Conservation (phyloP, 2,329 filamentous ascomycete genomes). For the Claviceps pazoutovae region DNA sequence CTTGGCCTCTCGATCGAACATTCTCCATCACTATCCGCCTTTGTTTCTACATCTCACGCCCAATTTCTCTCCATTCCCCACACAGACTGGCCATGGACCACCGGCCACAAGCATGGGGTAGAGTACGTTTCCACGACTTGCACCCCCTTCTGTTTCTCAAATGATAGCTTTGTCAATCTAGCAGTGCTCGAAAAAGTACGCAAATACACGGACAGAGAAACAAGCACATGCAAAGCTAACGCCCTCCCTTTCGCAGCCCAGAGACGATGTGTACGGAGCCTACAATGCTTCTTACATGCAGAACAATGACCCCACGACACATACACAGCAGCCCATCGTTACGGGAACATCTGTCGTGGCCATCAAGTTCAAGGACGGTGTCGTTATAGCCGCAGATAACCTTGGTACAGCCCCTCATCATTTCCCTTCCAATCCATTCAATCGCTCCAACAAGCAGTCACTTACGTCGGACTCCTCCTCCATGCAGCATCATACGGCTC, state of each 20-base stretch:
- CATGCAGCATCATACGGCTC: slow-evolving; percentile 84
- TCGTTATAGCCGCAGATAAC: slow-evolving; percentile 95
- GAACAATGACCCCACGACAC: slow-evolving; percentile 55
- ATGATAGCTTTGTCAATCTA: neutral
- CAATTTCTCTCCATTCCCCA: slow-evolving; percentile 1
- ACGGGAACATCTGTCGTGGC: slow-evolving; percentile 93
- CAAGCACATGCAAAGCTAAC: slow-evolving; percentile 4
- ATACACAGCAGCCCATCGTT: slow-evolving; percentile 85
- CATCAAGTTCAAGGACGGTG: slow-evolving; percentile 90
- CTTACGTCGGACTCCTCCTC: neutral
- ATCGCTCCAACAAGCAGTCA: neutral
- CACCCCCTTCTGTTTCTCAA: slow-evolving; percentile 2
- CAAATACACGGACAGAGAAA: neutral
- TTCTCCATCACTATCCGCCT: neutral
- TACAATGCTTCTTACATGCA: slow-evolving; percentile 84
- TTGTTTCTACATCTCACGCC: neutral
- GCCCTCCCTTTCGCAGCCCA: slow-evolving; percentile 48
- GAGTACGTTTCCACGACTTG: slow-evolving; percentile 36
- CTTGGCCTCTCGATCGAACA: neutral
- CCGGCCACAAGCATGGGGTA: slow-evolving; percentile 58
- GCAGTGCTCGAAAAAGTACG: neutral
- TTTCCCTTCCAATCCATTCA: neutral
- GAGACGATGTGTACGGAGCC: slow-evolving; percentile 90
- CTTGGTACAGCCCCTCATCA: slow-evolving; percentile 44
- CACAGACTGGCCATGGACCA: slow-evolving; percentile 44